Evolutionary conservation across 2,329 filamentous ascomycete genomes (phyloP).

Genomic region (Fusarium nodosum): DNA sequence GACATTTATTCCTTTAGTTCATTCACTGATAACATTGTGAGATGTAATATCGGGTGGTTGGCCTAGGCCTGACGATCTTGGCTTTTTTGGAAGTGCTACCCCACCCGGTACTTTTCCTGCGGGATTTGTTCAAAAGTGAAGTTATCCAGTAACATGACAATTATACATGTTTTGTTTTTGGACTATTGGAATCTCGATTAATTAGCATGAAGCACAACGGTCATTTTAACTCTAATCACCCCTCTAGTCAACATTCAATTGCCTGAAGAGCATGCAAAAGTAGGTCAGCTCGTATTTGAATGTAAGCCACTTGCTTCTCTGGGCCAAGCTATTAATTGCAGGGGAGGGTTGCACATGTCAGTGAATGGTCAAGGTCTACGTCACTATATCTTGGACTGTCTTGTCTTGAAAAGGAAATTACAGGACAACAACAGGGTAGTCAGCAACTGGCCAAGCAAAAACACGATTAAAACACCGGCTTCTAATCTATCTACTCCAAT

Average conservation of each 20-base stretch:
- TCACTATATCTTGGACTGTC: background rate
- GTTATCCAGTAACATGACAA: background rate
- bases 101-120: conserved; percentile 17
- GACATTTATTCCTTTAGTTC: conserved; percentile 29
- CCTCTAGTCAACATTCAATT: conserved; percentile 1
- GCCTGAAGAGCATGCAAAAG: background rate
- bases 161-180: background rate
- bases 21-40: conserved; percentile 2
- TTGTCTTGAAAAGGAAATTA: conserved; percentile 12
- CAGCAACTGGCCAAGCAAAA: conserved; percentile 6
- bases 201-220: background rate
- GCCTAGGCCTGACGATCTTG: conserved; percentile 31
- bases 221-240: conserved; percentile 15
- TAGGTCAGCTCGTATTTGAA: background rate
- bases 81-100: conserved; percentile 24
- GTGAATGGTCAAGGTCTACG: conserved; percentile 27
- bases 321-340: conserved; percentile 7
- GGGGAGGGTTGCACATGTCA: conserved; percentile 19
- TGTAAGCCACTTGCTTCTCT: conserved; percentile 28
- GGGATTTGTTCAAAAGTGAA: conserved; percentile 10
- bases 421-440: conserved; percentile 1
- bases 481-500: background rate
- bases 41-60: conserved; percentile 29
- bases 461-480: background rate
- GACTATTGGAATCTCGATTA: background rate